Evolutionary conservation across 441 rosid genomes (phyloP), one percentile per base, ranked within the genome.

Genomic region (Francoa sonchifolia): DNA sequence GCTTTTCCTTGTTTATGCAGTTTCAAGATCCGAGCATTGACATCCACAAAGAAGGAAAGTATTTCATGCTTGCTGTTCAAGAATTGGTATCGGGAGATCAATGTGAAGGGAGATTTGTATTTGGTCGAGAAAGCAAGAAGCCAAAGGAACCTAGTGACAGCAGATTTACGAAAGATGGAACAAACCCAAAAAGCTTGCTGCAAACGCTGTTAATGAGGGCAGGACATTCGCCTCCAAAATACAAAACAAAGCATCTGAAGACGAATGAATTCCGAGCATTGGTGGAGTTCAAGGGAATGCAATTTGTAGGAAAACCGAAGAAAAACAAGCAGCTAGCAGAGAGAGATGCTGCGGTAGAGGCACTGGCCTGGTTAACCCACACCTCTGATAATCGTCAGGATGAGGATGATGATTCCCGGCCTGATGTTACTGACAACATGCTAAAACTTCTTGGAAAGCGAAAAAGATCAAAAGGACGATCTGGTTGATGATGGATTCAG

Each of bases 201-300:
- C 99, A 92, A 44, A 92, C 96, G 30, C 74, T 83, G 48, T 44
- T 92, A 62, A 83, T 83, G 96, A 72, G 99, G 64, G 96, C 99
- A 0, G 96, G 94, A 20, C 95, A 92, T 59, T 79, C 94, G 22
- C 96, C 99, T 60, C 99, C 99, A 23, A 92, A 75, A 38, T 92
- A 92, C 75, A 92, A 83, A 58, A 78, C 92, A 0, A 92, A 92
- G 68, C 99, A 86, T 58, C 81, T 92, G 2, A 81, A 86, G 68
- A 76, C 92, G 0, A 86, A 92, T 21, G 99, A 92, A 73, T 92
- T 76, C 48, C 66, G 96, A 53, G 90, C 96, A 9, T 77, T 92
- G n/a, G 94, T 79, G 17, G 99, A 92, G 61, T 86, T 92, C 62
- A 86, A 86, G 62, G 99, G 96, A 9, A 86, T 92, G 95, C 99